A percentile compares a stretch with the other conserved stretches of the same genome.
Conservation (phyloP, 2,329 filamentous ascomycete genomes). For the Domatiomyces globalis region DNA sequence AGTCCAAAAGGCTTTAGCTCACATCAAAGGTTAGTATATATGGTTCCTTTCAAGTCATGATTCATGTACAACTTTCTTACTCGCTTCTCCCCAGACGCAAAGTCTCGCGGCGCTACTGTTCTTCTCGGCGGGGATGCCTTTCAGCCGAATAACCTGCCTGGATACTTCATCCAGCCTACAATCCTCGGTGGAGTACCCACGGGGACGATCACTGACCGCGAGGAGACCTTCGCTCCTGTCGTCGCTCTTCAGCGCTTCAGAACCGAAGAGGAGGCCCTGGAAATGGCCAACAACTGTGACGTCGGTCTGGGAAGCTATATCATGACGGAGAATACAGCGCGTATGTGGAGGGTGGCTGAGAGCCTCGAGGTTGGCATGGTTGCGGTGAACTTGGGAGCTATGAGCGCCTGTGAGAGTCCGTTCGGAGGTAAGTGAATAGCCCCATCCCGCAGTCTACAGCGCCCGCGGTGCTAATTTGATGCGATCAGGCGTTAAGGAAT, state of each 20-base stretch:
- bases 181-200: conserved; percentile 18
- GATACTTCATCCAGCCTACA: conserved; percentile 19
- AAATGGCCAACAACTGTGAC: conserved; percentile 39
- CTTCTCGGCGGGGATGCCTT: conserved; percentile 18
- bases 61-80: not conserved
- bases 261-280: conserved; percentile 45
- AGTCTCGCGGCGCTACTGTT: conserved; percentile 20
- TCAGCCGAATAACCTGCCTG: conserved; percentile 24
- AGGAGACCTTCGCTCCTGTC: conserved; percentile 52
- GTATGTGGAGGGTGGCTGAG: conserved; percentile 51
- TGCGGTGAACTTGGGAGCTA: conserved; percentile 39
- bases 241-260: conserved; percentile 46
- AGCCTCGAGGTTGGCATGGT: conserved; percentile 75
- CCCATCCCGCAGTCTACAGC: conserved; percentile 31
- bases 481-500: conserved; percentile 18
- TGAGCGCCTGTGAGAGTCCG: conserved; percentile 12
- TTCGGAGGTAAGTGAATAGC: conserved; percentile 13
- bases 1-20: conserved; percentile 16
- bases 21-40: conserved; percentile 14
- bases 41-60: not conserved
- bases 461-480: conserved; percentile 32
- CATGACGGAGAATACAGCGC: conserved; percentile 36
- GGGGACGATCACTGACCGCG: conserved; percentile 30
- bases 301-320: conserved; percentile 45
- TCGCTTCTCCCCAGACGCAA: conserved; percentile 14